These are phyloP conservation scores for Thuja plicata DNA, from an alignment of 83 land plant genomes.

Conservation along the genomic window DNA sequence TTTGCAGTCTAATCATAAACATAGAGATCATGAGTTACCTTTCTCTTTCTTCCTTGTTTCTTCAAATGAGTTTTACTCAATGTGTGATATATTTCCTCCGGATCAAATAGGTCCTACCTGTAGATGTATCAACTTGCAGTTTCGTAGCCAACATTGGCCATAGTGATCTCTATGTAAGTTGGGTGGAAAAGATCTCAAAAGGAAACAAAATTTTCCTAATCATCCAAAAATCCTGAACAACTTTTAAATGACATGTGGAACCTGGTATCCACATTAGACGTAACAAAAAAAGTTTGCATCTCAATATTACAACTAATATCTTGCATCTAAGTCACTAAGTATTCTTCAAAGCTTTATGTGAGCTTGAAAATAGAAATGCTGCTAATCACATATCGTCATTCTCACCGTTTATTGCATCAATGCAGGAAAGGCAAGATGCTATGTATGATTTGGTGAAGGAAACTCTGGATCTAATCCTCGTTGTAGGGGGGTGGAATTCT, in stretches of 20 bases:
- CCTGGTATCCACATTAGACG: not conserved
- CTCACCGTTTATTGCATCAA: not conserved
- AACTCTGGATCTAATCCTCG: slow-evolving; percentile 42
- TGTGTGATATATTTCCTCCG: not conserved
- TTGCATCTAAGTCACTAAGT: not conserved
- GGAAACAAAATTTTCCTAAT: not conserved
- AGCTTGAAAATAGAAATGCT: not conserved
- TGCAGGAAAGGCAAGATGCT: slow-evolving; percentile 58
- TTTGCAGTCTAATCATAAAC: not conserved
- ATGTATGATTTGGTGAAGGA: slow-evolving; percentile 45
- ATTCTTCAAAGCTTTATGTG: not conserved
- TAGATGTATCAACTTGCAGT: not conserved
- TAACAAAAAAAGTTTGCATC: not conserved
- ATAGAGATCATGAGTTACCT: not conserved
- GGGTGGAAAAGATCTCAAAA: not conserved
- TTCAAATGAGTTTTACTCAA: not conserved
- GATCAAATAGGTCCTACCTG: not conserved
- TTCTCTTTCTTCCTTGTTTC: not conserved
- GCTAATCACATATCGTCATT: not conserved
- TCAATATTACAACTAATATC: not conserved
- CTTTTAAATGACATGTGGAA: not conserved
- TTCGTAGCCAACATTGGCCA: not conserved
- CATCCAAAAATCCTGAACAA: not conserved
- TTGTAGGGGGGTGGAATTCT: slow-evolving; percentile 57
- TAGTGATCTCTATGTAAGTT: not conserved